phyloP scores from a whole-genome alignment of 441 rosid genomes.

The Kokia cookei region DNA sequence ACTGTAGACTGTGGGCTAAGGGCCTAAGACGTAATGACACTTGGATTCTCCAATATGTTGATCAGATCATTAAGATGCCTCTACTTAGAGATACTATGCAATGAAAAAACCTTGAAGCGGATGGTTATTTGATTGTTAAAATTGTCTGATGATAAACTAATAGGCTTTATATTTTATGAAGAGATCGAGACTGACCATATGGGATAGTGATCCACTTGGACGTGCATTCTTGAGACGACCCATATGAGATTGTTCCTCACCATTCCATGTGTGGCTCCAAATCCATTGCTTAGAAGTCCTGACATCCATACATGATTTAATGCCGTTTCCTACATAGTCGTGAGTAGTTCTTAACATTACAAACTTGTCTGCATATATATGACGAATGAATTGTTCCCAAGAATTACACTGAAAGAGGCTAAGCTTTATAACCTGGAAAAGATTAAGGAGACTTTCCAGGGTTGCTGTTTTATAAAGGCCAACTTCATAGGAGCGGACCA shows the following conservation, averaged over 20 bases:
- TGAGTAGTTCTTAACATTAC: neutral
- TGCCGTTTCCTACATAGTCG: slow-evolving; percentile 51
- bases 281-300: slow-evolving; percentile 69
- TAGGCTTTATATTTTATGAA: neutral
- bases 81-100: too few species aligned
- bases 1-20: too few species aligned
- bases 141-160: neutral
- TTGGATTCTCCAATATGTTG: too few species aligned
- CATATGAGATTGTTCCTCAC: slow-evolving; percentile 66
- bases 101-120: too few species aligned
- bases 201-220: slow-evolving; percentile 55
- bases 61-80: too few species aligned
- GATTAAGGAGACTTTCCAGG: slow-evolving; percentile 56
- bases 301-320: slow-evolving; percentile 85
- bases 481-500: slow-evolving; percentile 65
- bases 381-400: neutral
- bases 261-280: slow-evolving; percentile 78
- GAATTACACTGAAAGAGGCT: neutral
- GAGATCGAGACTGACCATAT: slow-evolving; percentile 38
- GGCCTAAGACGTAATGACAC: too few species aligned
- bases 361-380: neutral
- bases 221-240: slow-evolving; percentile 74
- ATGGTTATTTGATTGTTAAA: too few species aligned
- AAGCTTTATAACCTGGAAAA: slow-evolving; percentile 45
- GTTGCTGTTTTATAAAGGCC: slow-evolving; percentile 66